These are phyloP conservation scores for Penicillium sp. DNA, from an alignment of 2,329 filamentous ascomycete species.

Conservation along the genomic window DNA sequence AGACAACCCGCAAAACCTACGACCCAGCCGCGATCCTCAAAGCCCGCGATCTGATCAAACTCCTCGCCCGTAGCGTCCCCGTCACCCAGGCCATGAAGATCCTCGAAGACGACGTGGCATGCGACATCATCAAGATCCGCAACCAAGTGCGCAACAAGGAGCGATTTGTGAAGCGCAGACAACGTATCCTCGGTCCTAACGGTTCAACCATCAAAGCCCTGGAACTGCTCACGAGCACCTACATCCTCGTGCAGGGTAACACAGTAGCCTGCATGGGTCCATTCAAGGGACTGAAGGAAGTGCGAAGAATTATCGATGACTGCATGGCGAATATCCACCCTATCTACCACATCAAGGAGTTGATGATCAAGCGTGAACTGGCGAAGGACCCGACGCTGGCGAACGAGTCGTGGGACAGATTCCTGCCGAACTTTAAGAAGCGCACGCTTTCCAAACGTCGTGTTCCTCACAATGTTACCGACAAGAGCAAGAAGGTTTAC, in stretches of 20 bases:
- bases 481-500: conserved; percentile 93
- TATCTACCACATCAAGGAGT: conserved; percentile 90
- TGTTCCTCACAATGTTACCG: conserved; percentile 79
- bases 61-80: conserved; percentile 87
- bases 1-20: conserved; percentile 87
- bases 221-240: conserved; percentile 85
- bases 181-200: conserved; percentile 87
- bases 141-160: conserved; percentile 91
- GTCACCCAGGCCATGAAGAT: conserved; percentile 73
- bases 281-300: conserved; percentile 90
- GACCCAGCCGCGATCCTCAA: conserved; percentile 93
- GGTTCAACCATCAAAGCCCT: conserved; percentile 92
- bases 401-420: conserved; percentile 91
- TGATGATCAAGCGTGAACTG: conserved; percentile 91
- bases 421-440: conserved; percentile 97
- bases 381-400: conserved; percentile 85
- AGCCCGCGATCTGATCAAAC: conserved; percentile 88
- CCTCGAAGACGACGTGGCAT: conserved; percentile 84
- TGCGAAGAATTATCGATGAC: conserved; percentile 85
- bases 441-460: conserved; percentile 81
- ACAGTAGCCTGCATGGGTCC: conserved; percentile 90
- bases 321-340: conserved; percentile 94
- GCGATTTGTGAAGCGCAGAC: conserved; percentile 89
- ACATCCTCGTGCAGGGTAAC: conserved; percentile 95
- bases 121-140: conserved; percentile 94